These are phyloP conservation scores for Fonsecaea pedrosoi DNA, from an alignment of 2,329 filamentous ascomycete species.

Conservation along the genomic window DNA sequence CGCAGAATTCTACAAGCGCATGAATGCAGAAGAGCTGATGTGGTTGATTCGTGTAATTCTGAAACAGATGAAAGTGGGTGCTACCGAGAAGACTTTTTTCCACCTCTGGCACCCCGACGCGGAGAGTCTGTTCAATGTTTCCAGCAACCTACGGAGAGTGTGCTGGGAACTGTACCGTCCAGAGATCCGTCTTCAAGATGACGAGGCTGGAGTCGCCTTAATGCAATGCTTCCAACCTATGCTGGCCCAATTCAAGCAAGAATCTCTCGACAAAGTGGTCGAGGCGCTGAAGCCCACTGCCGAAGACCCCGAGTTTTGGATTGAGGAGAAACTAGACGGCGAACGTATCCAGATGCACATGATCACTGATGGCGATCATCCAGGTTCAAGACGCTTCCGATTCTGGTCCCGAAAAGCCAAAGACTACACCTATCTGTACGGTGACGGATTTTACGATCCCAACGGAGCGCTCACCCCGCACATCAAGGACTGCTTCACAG, in stretches of 20 bases:
- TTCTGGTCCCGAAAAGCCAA: constrained; percentile 98
- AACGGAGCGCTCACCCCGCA: constrained; percentile 81
- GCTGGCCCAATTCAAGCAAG: constrained; percentile 78
- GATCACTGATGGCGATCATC: constrained; percentile 69
- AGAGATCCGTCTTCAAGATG: constrained; percentile 72
- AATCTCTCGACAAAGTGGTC: constrained; percentile 59
- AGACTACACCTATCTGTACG: constrained; percentile 95
- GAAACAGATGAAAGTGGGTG: constrained; percentile 75
- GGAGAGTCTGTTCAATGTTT: constrained; percentile 83
- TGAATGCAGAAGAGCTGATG: constrained; percentile 92
- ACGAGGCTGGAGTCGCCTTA: constrained; percentile 75
- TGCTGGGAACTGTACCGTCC: constrained; percentile 92
- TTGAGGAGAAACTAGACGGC: constrained; percentile 96
- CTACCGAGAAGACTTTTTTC: constrained; percentile 87
- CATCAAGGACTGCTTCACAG: constrained; percentile 75
- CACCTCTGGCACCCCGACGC: constrained; percentile 82
- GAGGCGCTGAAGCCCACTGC: constrained; percentile 69
- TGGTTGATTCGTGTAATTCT: constrained; percentile 96
- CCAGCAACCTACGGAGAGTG: constrained; percentile 84
- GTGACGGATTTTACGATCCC: constrained; percentile 74
- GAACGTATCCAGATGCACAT: constrained; percentile 98
- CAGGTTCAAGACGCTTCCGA: constrained; percentile 74
- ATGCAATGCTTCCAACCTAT: constrained; percentile 98
- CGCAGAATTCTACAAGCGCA: constrained; percentile 80
- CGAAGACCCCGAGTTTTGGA: constrained; percentile 84